phyloP scores from a whole-genome alignment of 257 asterid species.

The Solanum bulbocastanum region DNA sequence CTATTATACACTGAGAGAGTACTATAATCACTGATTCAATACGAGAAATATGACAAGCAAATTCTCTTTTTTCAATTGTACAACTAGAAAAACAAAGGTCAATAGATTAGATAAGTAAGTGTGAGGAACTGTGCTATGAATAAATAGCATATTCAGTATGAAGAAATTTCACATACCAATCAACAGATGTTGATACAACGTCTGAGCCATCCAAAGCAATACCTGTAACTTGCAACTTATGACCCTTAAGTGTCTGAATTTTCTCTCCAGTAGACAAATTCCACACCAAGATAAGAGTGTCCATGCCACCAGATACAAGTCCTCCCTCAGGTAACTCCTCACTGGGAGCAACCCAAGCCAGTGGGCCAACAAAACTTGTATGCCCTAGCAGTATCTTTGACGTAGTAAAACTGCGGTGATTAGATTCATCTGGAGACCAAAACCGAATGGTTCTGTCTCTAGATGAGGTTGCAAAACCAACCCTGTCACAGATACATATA shows the following conservation, averaged over 20 bases:
- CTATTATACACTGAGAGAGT: neutral
- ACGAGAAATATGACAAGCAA: neutral
- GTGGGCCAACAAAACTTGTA: slow-evolving; percentile 93
- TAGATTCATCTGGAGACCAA: slow-evolving; percentile 62
- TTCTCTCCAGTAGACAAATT: slow-evolving; percentile 78
- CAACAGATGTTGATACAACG: slow-evolving; percentile 70
- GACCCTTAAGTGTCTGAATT: slow-evolving; percentile 63
- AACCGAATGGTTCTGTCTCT: slow-evolving; percentile 80
- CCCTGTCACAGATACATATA: slow-evolving; percentile 66
- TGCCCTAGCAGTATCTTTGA: slow-evolving; percentile 84
- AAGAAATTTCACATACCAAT: slow-evolving; percentile 43
- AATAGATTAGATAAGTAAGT: neutral
- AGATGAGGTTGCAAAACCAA: slow-evolving; percentile 91
- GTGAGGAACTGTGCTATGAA: neutral
- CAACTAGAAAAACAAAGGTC: neutral
- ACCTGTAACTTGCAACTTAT: slow-evolving; percentile 75
- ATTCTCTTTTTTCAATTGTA: neutral
- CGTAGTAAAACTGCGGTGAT: slow-evolving; percentile 36
- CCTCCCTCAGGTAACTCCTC: slow-evolving; percentile 89
- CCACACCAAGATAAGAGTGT: slow-evolving; percentile 77
- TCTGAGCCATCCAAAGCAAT: slow-evolving; percentile 73
- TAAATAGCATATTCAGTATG: neutral
- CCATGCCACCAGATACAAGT: slow-evolving; percentile 94
- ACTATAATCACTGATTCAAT: too few species aligned
- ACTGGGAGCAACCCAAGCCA: slow-evolving; percentile 74